Evolutionary conservation across 2,329 filamentous ascomycete species (phyloP).

Genomic region (Huntiella savannae): DNA sequence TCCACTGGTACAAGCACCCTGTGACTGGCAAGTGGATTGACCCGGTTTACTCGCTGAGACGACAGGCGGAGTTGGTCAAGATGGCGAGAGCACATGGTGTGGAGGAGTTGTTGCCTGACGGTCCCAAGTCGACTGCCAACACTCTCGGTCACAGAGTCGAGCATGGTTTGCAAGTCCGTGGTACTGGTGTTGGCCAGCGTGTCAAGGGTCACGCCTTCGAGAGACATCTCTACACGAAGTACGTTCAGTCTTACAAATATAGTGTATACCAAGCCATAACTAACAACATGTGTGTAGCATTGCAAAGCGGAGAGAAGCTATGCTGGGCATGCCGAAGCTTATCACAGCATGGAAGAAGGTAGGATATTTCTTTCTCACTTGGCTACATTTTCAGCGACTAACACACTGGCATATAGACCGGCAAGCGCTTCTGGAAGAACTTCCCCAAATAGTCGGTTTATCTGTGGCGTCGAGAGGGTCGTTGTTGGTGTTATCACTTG

Average conservation of each 20-base stretch:
- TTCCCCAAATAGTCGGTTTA: conserved; percentile 31
- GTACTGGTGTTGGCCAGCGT: conserved; percentile 76
- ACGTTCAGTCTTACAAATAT: conserved; percentile 20
- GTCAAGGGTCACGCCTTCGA: conserved; percentile 95
- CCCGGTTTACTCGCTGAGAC: conserved; percentile 62
- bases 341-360: conserved; percentile 89
- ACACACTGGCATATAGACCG: conserved; percentile 5
- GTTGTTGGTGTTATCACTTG: conserved; percentile 1
- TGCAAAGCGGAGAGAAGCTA: conserved; percentile 76
- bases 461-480: not conserved
- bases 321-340: conserved; percentile 85
- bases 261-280: not conserved
- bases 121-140: conserved; percentile 54
- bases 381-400: not conserved
- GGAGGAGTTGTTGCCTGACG: conserved; percentile 60
- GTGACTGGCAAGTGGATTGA: conserved; percentile 67
- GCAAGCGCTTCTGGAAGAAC: conserved; percentile 12
- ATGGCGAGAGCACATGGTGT: conserved; percentile 62
- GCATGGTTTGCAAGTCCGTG: conserved; percentile 68
- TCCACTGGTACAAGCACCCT: conserved; percentile 60
- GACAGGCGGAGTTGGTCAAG: conserved; percentile 83
- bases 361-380: conserved; percentile 17
- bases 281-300: conserved; percentile 31
- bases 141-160: conserved; percentile 55
- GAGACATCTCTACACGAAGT: conserved; percentile 59